phyloP scores from a whole-genome alignment of 2,329 filamentous ascomycete species.

The Scytalidium sp. region DNA sequence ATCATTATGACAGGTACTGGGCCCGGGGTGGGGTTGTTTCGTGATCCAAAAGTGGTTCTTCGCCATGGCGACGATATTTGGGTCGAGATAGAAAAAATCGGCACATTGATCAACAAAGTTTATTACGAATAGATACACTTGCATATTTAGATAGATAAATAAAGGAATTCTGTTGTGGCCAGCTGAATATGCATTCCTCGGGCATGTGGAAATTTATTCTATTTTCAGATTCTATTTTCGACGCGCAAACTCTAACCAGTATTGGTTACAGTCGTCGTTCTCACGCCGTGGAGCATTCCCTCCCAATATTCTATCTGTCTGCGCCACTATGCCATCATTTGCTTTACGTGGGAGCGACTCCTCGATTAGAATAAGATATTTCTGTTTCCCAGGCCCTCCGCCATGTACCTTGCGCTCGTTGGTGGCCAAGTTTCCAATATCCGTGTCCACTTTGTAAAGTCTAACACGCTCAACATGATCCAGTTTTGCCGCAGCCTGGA shows the following conservation, averaged over 20 bases:
- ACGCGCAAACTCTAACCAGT: not conserved
- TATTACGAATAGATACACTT: slow-evolving; percentile 19
- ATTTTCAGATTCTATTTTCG: not conserved
- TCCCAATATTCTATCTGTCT: not conserved
- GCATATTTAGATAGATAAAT: not conserved
- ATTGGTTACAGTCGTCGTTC: not conserved
- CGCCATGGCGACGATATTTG: slow-evolving; percentile 43
- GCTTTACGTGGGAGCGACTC: not conserved
- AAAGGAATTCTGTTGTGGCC: not conserved
- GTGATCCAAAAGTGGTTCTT: slow-evolving; percentile 37
- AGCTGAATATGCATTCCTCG: not conserved
- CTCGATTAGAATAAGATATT: not conserved
- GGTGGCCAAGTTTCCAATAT: not conserved
- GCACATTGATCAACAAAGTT: slow-evolving; percentile 44
- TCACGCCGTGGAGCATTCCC: not conserved
- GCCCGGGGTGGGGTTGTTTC: slow-evolving; percentile 30
- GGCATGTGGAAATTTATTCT: not conserved
- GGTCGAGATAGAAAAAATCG: slow-evolving; percentile 47
- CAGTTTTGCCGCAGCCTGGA: not conserved
- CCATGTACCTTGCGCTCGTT: not conserved
- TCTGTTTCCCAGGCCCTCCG: not conserved
- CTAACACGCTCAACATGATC: not conserved
- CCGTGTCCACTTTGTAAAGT: not conserved
- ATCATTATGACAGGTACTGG: slow-evolving; percentile 46
- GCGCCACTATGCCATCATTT: not conserved